phyloP scores from a whole-genome alignment of 306 rosid species.

The Medicago ruthenica region DNA sequence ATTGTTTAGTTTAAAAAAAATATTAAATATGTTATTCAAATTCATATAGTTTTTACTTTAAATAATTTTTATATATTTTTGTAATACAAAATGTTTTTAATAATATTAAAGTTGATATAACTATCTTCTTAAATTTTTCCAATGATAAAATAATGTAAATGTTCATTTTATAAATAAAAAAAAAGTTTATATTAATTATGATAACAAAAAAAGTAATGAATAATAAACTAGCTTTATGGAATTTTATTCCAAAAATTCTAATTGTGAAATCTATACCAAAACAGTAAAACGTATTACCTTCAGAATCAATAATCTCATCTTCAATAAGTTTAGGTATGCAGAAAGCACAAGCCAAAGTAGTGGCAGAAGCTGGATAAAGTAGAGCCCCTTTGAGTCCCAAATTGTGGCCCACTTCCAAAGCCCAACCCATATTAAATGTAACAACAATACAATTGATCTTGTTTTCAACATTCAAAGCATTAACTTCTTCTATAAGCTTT shows the following conservation, averaged over 20 bases:
- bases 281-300: conserved; percentile 15
- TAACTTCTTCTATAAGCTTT: conserved; percentile 51
- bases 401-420: conserved; percentile 50
- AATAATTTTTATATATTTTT: no score
- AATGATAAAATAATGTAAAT: no score
- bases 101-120: no score
- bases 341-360: conserved; percentile 27
- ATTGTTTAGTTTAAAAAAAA: no score
- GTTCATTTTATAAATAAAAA: no score
- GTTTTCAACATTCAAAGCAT: conserved; percentile 16
- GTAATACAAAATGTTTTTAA: no score
- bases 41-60: not conserved
- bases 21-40: no score
- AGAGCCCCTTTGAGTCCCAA: conserved; percentile 51
- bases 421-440: conserved; percentile 53
- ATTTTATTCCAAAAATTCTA: no score
- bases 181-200: no score
- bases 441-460: conserved; percentile 50
- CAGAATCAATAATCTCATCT: conserved; percentile 45
- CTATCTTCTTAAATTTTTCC: no score
- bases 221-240: not conserved
- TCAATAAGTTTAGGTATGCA: conserved; percentile 52
- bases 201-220: not conserved
- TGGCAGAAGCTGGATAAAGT: conserved; percentile 54
- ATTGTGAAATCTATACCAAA: not conserved